Base-by-base conservation (phyloP, 1,139 yeast genomes). In the Pichia norvegensis region DNA sequence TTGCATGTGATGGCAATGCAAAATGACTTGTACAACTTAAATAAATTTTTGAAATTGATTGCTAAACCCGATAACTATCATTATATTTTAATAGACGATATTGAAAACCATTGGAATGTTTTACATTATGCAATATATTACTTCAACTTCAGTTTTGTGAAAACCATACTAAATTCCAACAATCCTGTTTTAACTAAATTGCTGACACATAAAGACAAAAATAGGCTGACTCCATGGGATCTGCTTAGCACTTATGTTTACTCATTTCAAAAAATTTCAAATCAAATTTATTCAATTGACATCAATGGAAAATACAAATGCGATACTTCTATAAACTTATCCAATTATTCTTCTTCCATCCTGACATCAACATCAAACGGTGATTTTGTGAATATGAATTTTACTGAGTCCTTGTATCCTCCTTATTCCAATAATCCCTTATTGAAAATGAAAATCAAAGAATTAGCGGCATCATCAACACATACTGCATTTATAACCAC, bases 61-160 rank as follows among this genome's bases (percentile, higher is more conserved):
- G 53, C 69, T 73, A 8, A 69, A 73, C 40, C 57, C 70, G 11
- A 72, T 11, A 36, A 37, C 29, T 50, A 46, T 19, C 42, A 42
- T 16, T 33, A 80, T 40, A 52, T 79, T 2, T 55, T 60, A 11
- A 61, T 73, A 0, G 65, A 69, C 2, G 97, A 90, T 60, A 69
- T 68, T 47, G 97, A 90, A 62, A 86, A 78, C 58, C 86, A 88
- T 1, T 88, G 95, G 85, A 84, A 86, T 36, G 79, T 88, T 29
- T 67, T 88, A 38, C 97, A 90, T 63, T 76, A 77, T 55, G 80
- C 79, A 37, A 69, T 83, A 38, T 78, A 69, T 55, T 66, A 70
- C 59, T 87, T 84, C 49, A 72, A 80, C 47, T 62, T 84, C 25
- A 60, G 74, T 9, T 76, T 82, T 57, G 80, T 82, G 14, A 74